Percentiles rank a stretch among this genome's conserved stretches.
These are phyloP conservation scores for Podosphaera xanthii DNA, from an alignment of 2,329 filamentous ascomycete genomes.

Conservation along the genomic window DNA sequence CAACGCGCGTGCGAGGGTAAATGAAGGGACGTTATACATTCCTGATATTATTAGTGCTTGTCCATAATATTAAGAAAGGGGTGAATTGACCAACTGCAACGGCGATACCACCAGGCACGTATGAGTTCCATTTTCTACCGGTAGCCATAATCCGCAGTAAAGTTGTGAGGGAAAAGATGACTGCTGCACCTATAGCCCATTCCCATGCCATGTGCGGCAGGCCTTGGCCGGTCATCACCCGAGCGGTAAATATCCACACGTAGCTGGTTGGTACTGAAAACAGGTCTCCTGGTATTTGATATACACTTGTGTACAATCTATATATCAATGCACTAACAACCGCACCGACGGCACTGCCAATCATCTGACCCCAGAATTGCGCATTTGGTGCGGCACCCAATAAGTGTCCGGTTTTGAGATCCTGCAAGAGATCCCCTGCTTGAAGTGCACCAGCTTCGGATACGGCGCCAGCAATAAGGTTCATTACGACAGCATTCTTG, in stretches of 20 bases:
- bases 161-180: conserved; percentile 51
- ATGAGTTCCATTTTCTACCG: conserved; percentile 42
- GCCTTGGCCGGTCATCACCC: conserved; percentile 77
- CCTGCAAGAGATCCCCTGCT: conserved; percentile 89
- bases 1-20: conserved; percentile 69
- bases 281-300: conserved; percentile 65
- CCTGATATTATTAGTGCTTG: conserved; percentile 23
- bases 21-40: conserved; percentile 95
- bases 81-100: conserved; percentile 57
- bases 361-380: conserved; percentile 90
- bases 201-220: conserved; percentile 64
- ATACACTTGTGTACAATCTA: conserved; percentile 72
- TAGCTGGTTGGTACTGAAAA: conserved; percentile 90
- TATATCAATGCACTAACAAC: conserved; percentile 74
- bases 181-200: conserved; percentile 53
- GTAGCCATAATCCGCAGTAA: conserved; percentile 35
- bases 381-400: conserved; percentile 80
- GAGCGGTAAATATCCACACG: conserved; percentile 92
- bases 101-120: conserved; percentile 78
- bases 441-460: conserved; percentile 71
- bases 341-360: conserved; percentile 69
- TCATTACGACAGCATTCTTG: conserved; percentile 78
- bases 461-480: conserved; percentile 79
- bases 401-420: conserved; percentile 87
- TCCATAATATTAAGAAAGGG: conserved; percentile 1